Percentiles rank a stretch among this genome's conserved stretches.
phyloP scores from a whole-genome alignment of 2,329 filamentous ascomycete genomes.

The Gremmenia infestans region DNA sequence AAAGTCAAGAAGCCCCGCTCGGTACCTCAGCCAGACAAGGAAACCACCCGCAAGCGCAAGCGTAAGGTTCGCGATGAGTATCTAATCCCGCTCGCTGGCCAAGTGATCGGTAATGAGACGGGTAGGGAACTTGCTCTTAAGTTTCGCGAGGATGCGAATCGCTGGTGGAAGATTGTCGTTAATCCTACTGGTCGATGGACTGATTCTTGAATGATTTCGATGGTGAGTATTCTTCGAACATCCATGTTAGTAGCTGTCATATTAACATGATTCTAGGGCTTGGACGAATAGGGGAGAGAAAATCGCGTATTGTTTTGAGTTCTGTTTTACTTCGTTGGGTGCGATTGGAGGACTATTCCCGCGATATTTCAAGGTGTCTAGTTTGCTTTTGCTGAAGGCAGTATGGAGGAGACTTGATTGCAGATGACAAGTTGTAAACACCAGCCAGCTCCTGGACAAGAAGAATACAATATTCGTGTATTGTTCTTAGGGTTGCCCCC shows the following conservation, averaged over 20 bases:
- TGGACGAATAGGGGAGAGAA: too few species aligned
- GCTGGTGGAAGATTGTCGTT: slow-evolving; percentile 1
- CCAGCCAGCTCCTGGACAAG: too few species aligned
- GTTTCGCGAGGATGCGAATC: slow-evolving; percentile 1
- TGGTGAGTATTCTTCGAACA: not conserved
- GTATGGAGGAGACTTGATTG: too few species aligned
- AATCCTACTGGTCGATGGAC: not conserved
- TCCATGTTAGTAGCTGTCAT: not conserved
- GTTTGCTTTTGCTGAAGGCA: too few species aligned
- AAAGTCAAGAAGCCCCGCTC: not conserved
- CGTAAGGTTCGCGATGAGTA: not conserved
- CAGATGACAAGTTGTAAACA: too few species aligned
- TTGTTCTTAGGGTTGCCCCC: too few species aligned
- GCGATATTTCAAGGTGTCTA: too few species aligned
- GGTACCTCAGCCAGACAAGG: not conserved
- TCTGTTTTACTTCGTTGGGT: too few species aligned
- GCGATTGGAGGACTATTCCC: too few species aligned
- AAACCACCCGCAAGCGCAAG: not conserved
- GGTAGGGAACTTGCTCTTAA: not conserved
- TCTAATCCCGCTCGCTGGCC: not conserved
- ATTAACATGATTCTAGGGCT: too few species aligned
- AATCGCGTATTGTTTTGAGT: too few species aligned
- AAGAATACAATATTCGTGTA: too few species aligned
- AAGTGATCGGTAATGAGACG: not conserved
- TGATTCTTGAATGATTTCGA: not conserved